These are phyloP conservation scores for Tympanopsis confertula DNA, from an alignment of 2,329 filamentous ascomycete genomes.

Conservation along the genomic window DNA sequence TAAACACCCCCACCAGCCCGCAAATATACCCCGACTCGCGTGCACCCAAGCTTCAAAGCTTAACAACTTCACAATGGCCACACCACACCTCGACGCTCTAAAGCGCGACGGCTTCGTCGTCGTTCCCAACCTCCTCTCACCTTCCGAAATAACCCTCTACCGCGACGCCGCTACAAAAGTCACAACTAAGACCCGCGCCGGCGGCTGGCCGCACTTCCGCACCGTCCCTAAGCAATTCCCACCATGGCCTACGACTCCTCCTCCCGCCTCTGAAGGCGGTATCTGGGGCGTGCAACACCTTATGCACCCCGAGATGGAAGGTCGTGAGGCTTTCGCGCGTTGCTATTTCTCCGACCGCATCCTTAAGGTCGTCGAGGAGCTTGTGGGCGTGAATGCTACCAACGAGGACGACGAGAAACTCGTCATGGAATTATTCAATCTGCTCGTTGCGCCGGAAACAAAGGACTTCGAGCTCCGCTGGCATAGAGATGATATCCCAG, in stretches of 20 bases:
- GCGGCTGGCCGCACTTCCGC: slow-evolving; percentile 3
- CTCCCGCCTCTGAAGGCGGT: slow-evolving; percentile 4
- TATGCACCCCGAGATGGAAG: slow-evolving; percentile 4
- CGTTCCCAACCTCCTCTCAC: not conserved
- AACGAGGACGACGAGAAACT: slow-evolving; percentile 3
- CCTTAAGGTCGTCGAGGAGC: not conserved
- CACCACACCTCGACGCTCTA: slow-evolving; percentile 6
- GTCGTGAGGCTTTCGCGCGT: not conserved
- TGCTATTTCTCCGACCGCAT: not conserved
- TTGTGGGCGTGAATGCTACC: not conserved
- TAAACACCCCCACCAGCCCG: no score
- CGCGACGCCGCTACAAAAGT: not conserved
- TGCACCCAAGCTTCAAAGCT: no score
- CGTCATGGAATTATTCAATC: slow-evolving; percentile 7
- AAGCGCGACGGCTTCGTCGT: slow-evolving; percentile 1
- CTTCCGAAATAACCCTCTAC: not conserved
- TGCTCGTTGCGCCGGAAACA: slow-evolving; percentile 7
- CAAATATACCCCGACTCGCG: no score
- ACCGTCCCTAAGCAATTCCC: slow-evolving; percentile 9
- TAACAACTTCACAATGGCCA: slow-evolving; percentile 7
- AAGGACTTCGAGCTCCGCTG: slow-evolving; percentile 6
- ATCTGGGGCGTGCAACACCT: slow-evolving; percentile 9
- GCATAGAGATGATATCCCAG: slow-evolving; percentile 7
- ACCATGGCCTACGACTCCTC: slow-evolving; percentile 5
- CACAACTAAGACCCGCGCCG: not conserved